phyloP scores from a whole-genome alignment of 306 rosid species.

The Vigna angularis region DNA sequence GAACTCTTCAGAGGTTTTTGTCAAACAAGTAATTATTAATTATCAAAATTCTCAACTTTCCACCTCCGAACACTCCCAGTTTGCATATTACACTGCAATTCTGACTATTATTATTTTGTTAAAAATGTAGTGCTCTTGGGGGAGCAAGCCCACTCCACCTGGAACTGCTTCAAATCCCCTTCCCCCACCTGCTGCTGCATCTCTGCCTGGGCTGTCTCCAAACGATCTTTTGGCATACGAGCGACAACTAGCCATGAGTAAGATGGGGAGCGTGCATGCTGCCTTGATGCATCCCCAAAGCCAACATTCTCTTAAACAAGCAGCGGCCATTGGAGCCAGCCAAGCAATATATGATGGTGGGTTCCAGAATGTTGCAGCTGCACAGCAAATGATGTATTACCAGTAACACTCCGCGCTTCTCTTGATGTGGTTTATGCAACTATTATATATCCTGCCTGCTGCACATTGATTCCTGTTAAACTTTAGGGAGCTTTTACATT shows the following conservation, averaged over 20 bases:
- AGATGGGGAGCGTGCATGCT: slow-evolving; percentile 89
- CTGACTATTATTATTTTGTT: slow-evolving; percentile 3
- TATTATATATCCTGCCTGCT: slow-evolving; percentile 36
- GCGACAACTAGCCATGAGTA: slow-evolving; percentile 91
- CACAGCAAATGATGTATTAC: slow-evolving; percentile 98
- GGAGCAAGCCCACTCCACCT: slow-evolving; percentile 97
- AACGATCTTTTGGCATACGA: slow-evolving; percentile 75
- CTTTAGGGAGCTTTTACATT: slow-evolving; percentile 48
- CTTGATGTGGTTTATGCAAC: slow-evolving; percentile 43
- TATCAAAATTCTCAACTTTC: neutral
- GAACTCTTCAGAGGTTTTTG: neutral
- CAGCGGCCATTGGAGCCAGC: slow-evolving; percentile 89
- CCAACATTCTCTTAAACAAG: slow-evolving; percentile 86
- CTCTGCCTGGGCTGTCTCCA: slow-evolving; percentile 78
- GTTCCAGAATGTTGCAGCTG: slow-evolving; percentile 89
- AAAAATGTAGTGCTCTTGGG: slow-evolving; percentile 88
- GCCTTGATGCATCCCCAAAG: slow-evolving; percentile 89
- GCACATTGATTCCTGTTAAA: slow-evolving; percentile 57
- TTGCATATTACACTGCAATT: neutral
- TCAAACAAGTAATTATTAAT: neutral
- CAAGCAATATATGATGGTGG: slow-evolving; percentile 98
- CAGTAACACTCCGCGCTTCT: slow-evolving; percentile 57
- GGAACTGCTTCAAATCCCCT: slow-evolving; percentile 96
- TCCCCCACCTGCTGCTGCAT: slow-evolving; percentile 83
- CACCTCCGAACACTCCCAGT: neutral